Evolutionary conservation across 2,329 filamentous ascomycete genomes (phyloP).

Genomic region (Berkeleyomyces basicola): DNA sequence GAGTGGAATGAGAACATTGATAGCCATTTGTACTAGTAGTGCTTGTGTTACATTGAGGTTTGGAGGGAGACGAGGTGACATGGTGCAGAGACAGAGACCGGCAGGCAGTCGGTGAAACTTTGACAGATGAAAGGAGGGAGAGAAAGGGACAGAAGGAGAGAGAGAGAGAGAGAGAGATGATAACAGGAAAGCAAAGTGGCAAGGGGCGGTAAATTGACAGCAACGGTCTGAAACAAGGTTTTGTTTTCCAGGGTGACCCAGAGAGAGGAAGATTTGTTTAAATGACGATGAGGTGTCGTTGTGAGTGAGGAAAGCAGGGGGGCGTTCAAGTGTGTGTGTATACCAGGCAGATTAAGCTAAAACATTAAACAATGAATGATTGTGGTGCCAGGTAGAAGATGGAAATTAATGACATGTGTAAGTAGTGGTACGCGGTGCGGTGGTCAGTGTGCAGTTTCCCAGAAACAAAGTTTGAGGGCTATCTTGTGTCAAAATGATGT

Average conservation of each 20-base stretch:
- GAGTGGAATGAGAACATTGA: background rate
- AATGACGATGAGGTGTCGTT: background rate
- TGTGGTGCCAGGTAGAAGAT: too few species aligned
- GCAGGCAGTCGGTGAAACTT: background rate
- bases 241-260: background rate
- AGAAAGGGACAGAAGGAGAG: background rate
- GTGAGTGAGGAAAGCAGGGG: background rate
- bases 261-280: background rate
- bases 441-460: too few species aligned
- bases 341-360: too few species aligned
- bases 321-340: too few species aligned
- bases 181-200: background rate
- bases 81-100: background rate
- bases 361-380: too few species aligned
- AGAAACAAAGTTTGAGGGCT: background rate
- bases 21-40: background rate
- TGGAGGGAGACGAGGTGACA: background rate
- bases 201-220: background rate
- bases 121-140: background rate
- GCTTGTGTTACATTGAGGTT: background rate
- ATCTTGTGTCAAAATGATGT: background rate
- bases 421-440: background rate
- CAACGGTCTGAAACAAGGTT: background rate
- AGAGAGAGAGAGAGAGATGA: background rate
- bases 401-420: background rate